Evolutionary conservation across 495 filamentous ascomycete species (phyloP).

Genomic region (Cladorrhinum samala): DNA sequence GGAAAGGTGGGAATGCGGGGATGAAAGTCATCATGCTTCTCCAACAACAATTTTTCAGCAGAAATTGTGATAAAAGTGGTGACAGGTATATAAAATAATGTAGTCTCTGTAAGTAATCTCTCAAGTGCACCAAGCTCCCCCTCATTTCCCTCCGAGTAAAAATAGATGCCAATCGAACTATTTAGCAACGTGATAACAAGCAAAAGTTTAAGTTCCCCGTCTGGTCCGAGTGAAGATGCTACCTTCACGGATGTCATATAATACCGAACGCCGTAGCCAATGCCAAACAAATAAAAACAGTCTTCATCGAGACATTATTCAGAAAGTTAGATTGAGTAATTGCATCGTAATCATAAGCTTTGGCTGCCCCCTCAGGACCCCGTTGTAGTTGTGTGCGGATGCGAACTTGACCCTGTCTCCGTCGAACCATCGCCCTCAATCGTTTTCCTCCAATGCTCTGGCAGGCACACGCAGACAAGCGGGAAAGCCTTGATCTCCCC

Average conservation of each 20-base stretch:
- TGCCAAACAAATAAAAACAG: conserved; percentile 25
- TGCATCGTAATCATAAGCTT: conserved; percentile 19
- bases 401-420: conserved; percentile 47
- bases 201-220: not conserved
- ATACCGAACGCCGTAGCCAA: conserved; percentile 37
- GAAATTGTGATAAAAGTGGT: too few relatives aligned
- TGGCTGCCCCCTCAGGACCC: conserved; percentile 21
- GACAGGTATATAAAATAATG: not conserved
- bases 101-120: not conserved
- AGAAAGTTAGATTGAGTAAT: conserved; percentile 19
- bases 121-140: not conserved
- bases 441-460: conserved; percentile 95
- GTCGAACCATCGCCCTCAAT: conserved; percentile 78
- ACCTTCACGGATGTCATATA: conserved; percentile 1
- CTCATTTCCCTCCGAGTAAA: not conserved
- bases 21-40: too few relatives aligned
- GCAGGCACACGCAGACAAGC: conserved; percentile 93
- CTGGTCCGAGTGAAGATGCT: not conserved
- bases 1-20: too few relatives aligned
- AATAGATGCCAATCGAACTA: not conserved
- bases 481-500: conserved; percentile 98
- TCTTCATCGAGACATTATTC: conserved; percentile 31
- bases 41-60: too few relatives aligned
- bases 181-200: not conserved
- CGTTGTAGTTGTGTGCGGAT: conserved; percentile 25